Evolutionary conservation across 2,329 filamentous ascomycete genomes (phyloP).

Genomic region (Pseudofabraea citricarpa): DNA sequence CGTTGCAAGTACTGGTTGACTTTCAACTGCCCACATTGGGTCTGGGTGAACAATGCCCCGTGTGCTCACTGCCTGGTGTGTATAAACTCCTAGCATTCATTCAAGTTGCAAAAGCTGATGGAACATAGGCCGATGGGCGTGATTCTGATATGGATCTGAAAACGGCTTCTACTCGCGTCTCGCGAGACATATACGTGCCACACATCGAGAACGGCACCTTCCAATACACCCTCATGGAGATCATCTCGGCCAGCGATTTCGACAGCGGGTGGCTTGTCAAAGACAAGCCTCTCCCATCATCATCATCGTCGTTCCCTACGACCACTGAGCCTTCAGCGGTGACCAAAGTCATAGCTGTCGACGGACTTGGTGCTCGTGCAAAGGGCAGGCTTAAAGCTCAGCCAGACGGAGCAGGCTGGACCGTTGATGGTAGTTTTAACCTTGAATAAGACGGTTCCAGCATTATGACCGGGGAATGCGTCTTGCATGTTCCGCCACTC

Average conservation of each 20-base stretch:
- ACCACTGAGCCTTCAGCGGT: slow-evolving; percentile 16
- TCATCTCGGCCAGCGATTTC: slow-evolving; percentile 29
- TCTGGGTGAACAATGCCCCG: slow-evolving; percentile 45
- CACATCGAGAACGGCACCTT: slow-evolving; percentile 39
- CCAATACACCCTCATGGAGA: slow-evolving; percentile 43
- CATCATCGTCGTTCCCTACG: slow-evolving; percentile 14
- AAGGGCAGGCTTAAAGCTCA: slow-evolving; percentile 9
- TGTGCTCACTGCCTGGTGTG: slow-evolving; percentile 47
- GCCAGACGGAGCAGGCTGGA: neutral
- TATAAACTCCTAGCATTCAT: slow-evolving; percentile 6
- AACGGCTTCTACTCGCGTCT: slow-evolving; percentile 20
- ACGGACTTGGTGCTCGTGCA: slow-evolving; percentile 11
- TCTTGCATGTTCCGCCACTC: neutral
- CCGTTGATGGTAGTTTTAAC: slow-evolving; percentile 3
- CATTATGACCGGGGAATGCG: neutral
- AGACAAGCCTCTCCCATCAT: slow-evolving; percentile 9
- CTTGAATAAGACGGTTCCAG: slow-evolving; percentile 4
- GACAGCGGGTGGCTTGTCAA: slow-evolving; percentile 26
- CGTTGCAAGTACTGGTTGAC: slow-evolving; percentile 50
- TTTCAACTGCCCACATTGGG: slow-evolving; percentile 49
- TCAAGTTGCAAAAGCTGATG: slow-evolving; percentile 4
- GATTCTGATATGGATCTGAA: slow-evolving; percentile 33
- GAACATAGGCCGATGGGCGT: slow-evolving; percentile 42
- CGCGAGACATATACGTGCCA: slow-evolving; percentile 41
- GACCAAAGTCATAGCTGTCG: slow-evolving; percentile 12